Conservation (phyloP, 2,329 filamentous ascomycete species). For the Lojkania enalia region DNA sequence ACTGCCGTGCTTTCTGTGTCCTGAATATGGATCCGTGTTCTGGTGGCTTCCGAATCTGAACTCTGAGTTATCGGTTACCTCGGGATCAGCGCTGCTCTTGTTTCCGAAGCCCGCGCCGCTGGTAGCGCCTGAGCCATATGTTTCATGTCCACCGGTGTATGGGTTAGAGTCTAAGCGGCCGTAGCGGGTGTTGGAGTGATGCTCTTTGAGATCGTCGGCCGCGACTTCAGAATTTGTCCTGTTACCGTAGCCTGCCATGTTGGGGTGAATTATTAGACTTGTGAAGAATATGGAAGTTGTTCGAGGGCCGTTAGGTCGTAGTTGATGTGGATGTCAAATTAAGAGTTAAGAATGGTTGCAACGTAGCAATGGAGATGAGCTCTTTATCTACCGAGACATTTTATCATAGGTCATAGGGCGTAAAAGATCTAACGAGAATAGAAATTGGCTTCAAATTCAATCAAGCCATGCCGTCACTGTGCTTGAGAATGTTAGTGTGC, state of each 20-base stretch:
- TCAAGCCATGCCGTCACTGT: conserved; percentile 35
- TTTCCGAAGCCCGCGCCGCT: conserved; percentile 45
- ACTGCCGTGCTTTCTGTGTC: conserved; percentile 32
- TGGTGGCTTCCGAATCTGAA: conserved; percentile 25
- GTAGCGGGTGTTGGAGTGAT: conserved; percentile 36
- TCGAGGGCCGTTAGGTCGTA: background rate
- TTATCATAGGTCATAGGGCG: no score
- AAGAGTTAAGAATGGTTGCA: background rate
- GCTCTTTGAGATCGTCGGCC: conserved; percentile 17
- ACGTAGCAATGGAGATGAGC: no score
- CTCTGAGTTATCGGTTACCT: conserved; percentile 18
- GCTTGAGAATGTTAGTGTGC: conserved; percentile 15
- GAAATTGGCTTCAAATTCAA: no score
- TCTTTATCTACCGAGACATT: no score
- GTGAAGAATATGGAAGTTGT: no score
- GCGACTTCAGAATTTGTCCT: conserved; percentile 25
- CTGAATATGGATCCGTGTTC: conserved; percentile 30
- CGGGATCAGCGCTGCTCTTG: conserved; percentile 28
- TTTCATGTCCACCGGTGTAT: conserved; percentile 32
- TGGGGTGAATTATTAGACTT: no score
- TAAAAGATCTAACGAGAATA: no score
- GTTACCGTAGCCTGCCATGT: conserved; percentile 45
- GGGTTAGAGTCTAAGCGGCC: conserved; percentile 27
- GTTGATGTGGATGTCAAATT: background rate
- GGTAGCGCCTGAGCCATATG: conserved; percentile 37